Conservation (phyloP, 2,329 filamentous ascomycete species). For the Xylaria sp. region DNA sequence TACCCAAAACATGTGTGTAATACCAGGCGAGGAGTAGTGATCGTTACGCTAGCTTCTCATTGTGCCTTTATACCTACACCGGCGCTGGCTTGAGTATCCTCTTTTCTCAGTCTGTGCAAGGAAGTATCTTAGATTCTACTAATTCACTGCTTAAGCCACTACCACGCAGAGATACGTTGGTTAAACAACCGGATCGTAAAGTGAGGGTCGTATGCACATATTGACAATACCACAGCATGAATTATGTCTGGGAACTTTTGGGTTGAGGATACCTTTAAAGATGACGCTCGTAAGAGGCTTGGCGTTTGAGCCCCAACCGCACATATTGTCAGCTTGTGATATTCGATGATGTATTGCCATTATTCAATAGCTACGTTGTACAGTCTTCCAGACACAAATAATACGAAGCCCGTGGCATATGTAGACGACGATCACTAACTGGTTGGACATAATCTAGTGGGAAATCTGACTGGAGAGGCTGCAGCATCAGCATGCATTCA, state of each 20-base stretch:
- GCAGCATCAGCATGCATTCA: not conserved
- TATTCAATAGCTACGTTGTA: not conserved
- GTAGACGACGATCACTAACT: not conserved
- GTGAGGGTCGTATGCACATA: not conserved
- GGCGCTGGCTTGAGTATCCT: not conserved
- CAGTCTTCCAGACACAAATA: not conserved
- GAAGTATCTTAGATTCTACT: not conserved
- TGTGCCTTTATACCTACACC: conserved; percentile 8
- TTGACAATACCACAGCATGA: not conserved
- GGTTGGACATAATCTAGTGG: not conserved
- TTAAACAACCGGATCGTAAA: conserved; percentile 3
- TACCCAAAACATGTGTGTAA: not conserved
- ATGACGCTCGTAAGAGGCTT: not conserved
- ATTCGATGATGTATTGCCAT: not conserved
- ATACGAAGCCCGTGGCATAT: not conserved
- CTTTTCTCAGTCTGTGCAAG: not conserved
- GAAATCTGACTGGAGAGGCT: not conserved
- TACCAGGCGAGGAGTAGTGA: not conserved
- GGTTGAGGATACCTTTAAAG: not conserved
- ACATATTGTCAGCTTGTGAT: not conserved
- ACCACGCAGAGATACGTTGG: not conserved
- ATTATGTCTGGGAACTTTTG: not conserved
- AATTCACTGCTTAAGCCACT: conserved; percentile 1
- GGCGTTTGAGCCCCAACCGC: not conserved
- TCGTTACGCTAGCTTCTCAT: not conserved